These are phyloP conservation scores for Trifolium fragiferum DNA, from an alignment of 306 rosid species.

Conservation along the genomic window DNA sequence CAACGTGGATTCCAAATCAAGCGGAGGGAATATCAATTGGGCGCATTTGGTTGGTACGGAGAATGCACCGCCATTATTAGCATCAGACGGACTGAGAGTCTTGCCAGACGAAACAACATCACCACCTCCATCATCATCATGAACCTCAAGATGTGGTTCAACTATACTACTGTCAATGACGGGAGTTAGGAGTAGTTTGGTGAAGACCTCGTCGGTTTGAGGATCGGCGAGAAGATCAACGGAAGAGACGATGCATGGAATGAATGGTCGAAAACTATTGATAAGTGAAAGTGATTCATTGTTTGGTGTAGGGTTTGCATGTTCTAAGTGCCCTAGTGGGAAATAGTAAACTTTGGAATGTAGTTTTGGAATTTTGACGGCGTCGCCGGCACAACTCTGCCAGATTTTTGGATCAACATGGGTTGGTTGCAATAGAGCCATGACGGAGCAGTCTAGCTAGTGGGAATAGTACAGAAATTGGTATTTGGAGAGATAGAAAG, in stretches of 20 bases:
- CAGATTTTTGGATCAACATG: slow-evolving; percentile 17
- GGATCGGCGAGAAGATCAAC: slow-evolving; percentile 57
- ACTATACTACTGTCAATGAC: background rate
- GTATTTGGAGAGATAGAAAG: too few species aligned
- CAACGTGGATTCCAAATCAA: slow-evolving; percentile 62
- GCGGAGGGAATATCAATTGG: slow-evolving; percentile 63
- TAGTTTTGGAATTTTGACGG: slow-evolving; percentile 49
- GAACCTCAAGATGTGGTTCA: background rate
- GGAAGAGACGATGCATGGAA: slow-evolving; percentile 39
- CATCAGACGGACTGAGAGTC: slow-evolving; percentile 71
- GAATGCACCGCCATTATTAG: slow-evolving; percentile 81
- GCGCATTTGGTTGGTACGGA: slow-evolving; percentile 48
- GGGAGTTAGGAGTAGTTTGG: slow-evolving; percentile 49
- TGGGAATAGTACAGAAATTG: too few species aligned
- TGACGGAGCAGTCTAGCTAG: background rate
- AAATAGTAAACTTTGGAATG: slow-evolving; percentile 80
- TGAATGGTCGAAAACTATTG: slow-evolving; percentile 15
- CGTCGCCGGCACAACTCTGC: background rate
- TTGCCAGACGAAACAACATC: slow-evolving; percentile 53
- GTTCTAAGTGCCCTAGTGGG: slow-evolving; percentile 74
- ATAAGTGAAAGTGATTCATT: slow-evolving; percentile 40
- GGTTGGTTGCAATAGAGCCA: slow-evolving; percentile 4
- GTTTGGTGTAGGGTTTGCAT: slow-evolving; percentile 28
- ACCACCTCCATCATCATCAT: slow-evolving; percentile 2
- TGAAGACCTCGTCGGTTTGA: slow-evolving; percentile 65